These are phyloP conservation scores for Glutinoglossum americanum DNA, from an alignment of 495 filamentous ascomycete species.

Conservation along the genomic window DNA sequence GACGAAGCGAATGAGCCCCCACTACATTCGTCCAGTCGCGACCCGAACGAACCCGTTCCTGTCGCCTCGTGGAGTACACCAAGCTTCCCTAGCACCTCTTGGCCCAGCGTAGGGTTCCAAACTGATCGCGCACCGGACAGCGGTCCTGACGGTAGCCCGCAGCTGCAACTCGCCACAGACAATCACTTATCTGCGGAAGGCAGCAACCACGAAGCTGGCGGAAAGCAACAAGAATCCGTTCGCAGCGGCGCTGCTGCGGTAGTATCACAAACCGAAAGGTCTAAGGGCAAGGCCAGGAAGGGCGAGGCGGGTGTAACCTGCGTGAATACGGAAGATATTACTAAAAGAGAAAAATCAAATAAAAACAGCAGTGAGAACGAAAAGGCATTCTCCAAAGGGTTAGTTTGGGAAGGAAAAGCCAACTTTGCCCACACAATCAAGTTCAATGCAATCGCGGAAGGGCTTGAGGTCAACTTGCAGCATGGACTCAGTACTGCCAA, in stretches of 20 bases:
- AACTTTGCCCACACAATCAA: not conserved
- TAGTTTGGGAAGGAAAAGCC: not conserved
- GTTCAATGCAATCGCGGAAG: not conserved
- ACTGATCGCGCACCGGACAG: not conserved
- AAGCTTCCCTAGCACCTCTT: not conserved
- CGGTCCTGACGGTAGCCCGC: not conserved
- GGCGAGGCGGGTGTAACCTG: not conserved
- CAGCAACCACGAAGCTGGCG: not conserved
- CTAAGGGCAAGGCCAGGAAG: not conserved
- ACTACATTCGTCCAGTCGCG: not conserved
- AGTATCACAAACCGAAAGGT: not conserved
- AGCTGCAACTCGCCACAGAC: not conserved
- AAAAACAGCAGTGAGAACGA: not conserved
- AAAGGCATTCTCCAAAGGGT: not conserved
- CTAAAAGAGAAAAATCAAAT: not conserved
- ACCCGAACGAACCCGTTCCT: not conserved
- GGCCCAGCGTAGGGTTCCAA: not conserved
- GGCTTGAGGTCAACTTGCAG: not conserved
- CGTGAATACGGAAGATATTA: not conserved
- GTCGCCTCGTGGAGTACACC: not conserved
- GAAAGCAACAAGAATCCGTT: not conserved
- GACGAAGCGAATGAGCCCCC: conserved; percentile 2
- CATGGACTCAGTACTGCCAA: not conserved
- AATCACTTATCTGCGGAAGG: not conserved
- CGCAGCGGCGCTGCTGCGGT: not conserved